Evolutionary conservation across 768 basidiomycete species (phyloP), one percentile per base, ranked within the genome.

Genomic region (Suillus hirtellus): DNA sequence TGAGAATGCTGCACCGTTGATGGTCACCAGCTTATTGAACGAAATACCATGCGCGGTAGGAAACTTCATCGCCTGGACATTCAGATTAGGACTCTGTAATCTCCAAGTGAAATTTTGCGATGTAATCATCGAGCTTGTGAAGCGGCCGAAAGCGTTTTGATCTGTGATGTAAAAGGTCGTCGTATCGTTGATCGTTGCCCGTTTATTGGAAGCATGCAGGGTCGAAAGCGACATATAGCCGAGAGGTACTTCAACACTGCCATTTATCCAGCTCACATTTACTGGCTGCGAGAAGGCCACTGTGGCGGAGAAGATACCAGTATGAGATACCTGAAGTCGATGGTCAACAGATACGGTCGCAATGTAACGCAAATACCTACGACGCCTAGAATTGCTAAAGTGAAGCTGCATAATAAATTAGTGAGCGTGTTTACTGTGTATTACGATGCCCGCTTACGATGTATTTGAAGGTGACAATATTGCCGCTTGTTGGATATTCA

Each of bases 31-130:
- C 75, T 92, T 90, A 70, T 84, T 76, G 69, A 90, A 91, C 3
- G 80, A 79, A 65, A 92, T 80, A 1, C 86, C 86, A 68, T 87
- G 86, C 4, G 87, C 84, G 3, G 82, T 79, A 3, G 89, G 89
- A 68, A 91, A 89, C 65, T 86, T 87, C 64, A 83, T 75, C 2
- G 90, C 89, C 60, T 86, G 84, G 12, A 89, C 88, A 8, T 78
- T 77, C 44, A 91, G 78, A 65, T 81, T 80, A n/a, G 81, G 71
- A 63, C 82, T 88, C 19, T 76, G 69, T 47, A 92, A 74, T 61
- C 80, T 79, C 89, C 90, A 92, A 1, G 85, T 89, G 68, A 92
- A 91, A 63, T 81, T 85, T 53, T 77, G 76, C 53, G 84, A 81
- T 0, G 87, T 91, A 70, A 92, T 90, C 81, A 92, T 79, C 38